A percentile compares a stretch with the other conserved stretches of the same genome.
phyloP scores from a whole-genome alignment of 352 stramenopile genomes.

The Phytophthora tubulina region DNA sequence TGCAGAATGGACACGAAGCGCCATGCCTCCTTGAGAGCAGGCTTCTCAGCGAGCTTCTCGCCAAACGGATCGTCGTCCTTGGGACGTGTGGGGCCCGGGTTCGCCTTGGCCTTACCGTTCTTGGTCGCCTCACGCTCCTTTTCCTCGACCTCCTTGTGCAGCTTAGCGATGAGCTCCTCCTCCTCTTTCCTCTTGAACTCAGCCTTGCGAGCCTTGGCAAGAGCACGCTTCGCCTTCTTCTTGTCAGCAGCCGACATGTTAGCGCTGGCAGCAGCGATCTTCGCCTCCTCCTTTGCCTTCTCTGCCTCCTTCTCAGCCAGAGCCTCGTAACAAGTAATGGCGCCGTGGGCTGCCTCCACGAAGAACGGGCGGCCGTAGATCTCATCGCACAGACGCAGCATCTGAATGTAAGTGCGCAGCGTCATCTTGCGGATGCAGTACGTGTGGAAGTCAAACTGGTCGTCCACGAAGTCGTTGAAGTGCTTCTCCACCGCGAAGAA shows the following conservation, averaged over 20 bases:
- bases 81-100: conserved; percentile 39
- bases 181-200: conserved; percentile 91
- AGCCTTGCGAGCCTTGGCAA: conserved; percentile 89
- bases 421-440: conserved; percentile 99
- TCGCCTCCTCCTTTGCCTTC: conserved; percentile 44
- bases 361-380: conserved; percentile 94
- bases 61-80: conserved; percentile 83
- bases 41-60: conserved; percentile 75
- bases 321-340: conserved; percentile 91
- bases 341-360: conserved; percentile 86
- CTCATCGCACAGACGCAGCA: conserved; percentile 95
- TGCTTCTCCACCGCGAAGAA: conserved; percentile 97
- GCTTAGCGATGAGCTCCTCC: conserved; percentile 75
- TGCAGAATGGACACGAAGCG: conserved; percentile 80
- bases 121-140: conserved; percentile 74
- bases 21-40: conserved; percentile 80
- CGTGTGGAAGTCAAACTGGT: conserved; percentile 99
- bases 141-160: conserved; percentile 83
- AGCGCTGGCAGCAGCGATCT: conserved; percentile 55
- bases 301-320: conserved; percentile 78
- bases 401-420: conserved; percentile 94
- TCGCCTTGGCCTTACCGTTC: conserved; percentile 82
- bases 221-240: conserved; percentile 91
- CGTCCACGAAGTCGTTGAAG: conserved; percentile 97
- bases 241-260: conserved; percentile 95